Conservation (phyloP, 1,284 basidiomycete genomes). For the Volvariella surrecta region DNA sequence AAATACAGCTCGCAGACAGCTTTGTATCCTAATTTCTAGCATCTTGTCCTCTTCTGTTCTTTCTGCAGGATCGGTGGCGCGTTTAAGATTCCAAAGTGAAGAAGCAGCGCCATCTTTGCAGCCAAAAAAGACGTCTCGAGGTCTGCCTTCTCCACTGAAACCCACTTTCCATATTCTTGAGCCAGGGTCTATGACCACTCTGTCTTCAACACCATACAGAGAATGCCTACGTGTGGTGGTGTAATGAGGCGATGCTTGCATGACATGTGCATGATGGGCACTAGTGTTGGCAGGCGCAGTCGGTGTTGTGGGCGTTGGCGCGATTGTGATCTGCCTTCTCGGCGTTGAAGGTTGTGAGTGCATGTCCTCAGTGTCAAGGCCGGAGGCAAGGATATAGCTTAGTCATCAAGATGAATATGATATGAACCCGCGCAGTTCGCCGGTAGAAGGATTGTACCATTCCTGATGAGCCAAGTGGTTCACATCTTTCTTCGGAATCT, state of each 20-base stretch:
- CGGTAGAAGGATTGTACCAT: too few relatives aligned
- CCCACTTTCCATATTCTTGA: slow-evolving; percentile 84
- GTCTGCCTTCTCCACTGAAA: slow-evolving; percentile 82
- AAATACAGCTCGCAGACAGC: slow-evolving; percentile 69
- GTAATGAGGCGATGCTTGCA: slow-evolving; percentile 70
- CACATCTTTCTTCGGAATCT: too few relatives aligned
- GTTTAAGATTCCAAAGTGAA: slow-evolving; percentile 54
- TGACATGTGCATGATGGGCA: slow-evolving; percentile 29
- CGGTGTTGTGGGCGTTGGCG: slow-evolving; percentile 37
- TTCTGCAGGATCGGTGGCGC: slow-evolving; percentile 44
- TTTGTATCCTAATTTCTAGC: slow-evolving; percentile 62
- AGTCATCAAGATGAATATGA: neutral
- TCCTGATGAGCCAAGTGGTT: too few relatives aligned
- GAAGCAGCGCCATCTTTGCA: slow-evolving; percentile 23
- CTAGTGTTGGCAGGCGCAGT: slow-evolving; percentile 41
- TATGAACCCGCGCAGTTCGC: too few relatives aligned
- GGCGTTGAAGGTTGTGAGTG: too few relatives aligned
- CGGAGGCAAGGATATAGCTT: neutral
- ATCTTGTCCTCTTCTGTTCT: slow-evolving; percentile 65
- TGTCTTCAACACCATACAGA: slow-evolving; percentile 84
- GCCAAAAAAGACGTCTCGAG: slow-evolving; percentile 66
- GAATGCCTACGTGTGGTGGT: slow-evolving; percentile 68
- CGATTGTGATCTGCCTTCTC: slow-evolving; percentile 25
- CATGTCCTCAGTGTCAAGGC: neutral
- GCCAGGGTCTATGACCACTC: slow-evolving; percentile 80